Percentiles rank a stretch among this genome's conserved stretches.
phyloP scores from a whole-genome alignment of 176 grass and related monocot species.

The Triticum turgidum region DNA sequence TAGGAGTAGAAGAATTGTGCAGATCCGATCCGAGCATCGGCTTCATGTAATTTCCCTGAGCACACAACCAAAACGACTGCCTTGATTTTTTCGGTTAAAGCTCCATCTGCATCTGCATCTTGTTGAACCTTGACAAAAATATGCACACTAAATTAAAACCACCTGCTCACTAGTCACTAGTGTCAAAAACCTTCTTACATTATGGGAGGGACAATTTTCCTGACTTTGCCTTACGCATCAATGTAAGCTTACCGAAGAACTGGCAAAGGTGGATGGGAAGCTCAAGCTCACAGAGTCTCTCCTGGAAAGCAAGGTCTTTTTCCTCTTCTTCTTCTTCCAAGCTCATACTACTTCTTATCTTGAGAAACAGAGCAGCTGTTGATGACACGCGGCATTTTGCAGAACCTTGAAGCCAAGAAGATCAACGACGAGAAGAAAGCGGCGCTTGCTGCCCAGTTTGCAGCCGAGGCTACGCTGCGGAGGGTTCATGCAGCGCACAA shows the following conservation, averaged over 20 bases:
- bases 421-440: conserved; percentile 94
- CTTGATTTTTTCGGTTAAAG: too few species aligned
- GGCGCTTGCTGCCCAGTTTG: conserved; percentile 89
- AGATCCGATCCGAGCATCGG: too few species aligned
- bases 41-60: too few species aligned
- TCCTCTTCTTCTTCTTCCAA: not conserved
- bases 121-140: too few species aligned
- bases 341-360: not conserved
- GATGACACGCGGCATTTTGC: not conserved
- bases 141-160: too few species aligned
- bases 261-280: conserved; percentile 86
- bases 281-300: conserved; percentile 96
- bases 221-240: conserved; percentile 41
- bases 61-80: too few species aligned
- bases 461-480: conserved; percentile 88
- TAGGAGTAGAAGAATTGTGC: too few species aligned
- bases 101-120: too few species aligned
- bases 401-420: conserved; percentile 98
- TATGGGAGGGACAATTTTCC: not conserved
- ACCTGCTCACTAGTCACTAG: too few species aligned
- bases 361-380: not conserved
- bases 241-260: conserved; percentile 95
- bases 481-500: conserved; percentile 98
- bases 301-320: conserved; percentile 72
- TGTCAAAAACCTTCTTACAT: too few species aligned